Conservation (phyloP, 305 asterid genomes). For the Fraxinus baroniana region DNA sequence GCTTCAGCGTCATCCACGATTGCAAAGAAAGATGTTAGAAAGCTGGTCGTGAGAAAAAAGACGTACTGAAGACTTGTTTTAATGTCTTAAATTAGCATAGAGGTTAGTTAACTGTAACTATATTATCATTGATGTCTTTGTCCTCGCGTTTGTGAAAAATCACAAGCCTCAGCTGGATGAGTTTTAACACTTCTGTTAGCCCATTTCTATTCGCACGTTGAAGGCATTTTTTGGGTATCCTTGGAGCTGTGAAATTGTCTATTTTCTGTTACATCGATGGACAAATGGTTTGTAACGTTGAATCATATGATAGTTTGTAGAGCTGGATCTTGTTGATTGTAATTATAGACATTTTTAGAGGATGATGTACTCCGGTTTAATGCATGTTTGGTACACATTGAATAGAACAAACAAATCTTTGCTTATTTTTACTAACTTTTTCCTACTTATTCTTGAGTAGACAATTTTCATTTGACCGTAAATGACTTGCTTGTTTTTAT, state of each 20-base stretch:
- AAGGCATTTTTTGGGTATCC: not conserved
- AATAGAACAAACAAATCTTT: not conserved
- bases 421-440: not conserved
- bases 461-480: not conserved
- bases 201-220: not conserved
- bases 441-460: not conserved
- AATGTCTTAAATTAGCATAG: not conserved
- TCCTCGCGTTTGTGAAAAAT: conserved; percentile 13
- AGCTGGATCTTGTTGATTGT: not conserved
- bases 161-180: conserved; percentile 19
- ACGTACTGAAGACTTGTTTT: conserved; percentile 43
- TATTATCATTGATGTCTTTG: conserved; percentile 3
- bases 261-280: not conserved
- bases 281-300: not conserved
- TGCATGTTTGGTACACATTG: not conserved
- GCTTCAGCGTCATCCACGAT: conserved; percentile 35
- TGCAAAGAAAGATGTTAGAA: conserved; percentile 70
- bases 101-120: not conserved
- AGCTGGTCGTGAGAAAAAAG: conserved; percentile 56
- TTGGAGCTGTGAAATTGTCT: not conserved
- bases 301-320: not conserved
- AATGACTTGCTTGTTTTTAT: not conserved
- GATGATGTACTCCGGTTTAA: not conserved
- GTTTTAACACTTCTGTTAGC: not conserved
- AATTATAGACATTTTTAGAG: not conserved